A percentile compares a stretch with the other conserved stretches of the same genome.
Evolutionary conservation across 495 filamentous ascomycete genomes (phyloP).

Genomic region (Xeromyces bisporus): DNA sequence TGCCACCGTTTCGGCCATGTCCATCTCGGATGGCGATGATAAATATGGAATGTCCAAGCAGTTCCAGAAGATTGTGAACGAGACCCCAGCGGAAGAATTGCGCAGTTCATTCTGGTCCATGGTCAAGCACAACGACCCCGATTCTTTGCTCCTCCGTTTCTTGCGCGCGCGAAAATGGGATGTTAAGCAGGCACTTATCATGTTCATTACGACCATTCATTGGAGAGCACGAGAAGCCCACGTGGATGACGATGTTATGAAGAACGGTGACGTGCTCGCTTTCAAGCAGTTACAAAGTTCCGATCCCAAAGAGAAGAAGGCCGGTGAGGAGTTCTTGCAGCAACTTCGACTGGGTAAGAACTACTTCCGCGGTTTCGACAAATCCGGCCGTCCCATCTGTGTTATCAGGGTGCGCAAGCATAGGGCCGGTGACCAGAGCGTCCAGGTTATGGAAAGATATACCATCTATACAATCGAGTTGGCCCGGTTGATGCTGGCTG

Average conservation of each 20-base stretch:
- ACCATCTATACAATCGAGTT: slow-evolving; percentile 94
- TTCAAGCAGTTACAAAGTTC: slow-evolving; percentile 38
- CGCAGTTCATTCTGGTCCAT: slow-evolving; percentile 80
- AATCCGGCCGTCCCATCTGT: slow-evolving; percentile 73
- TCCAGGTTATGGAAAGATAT: slow-evolving; percentile 63
- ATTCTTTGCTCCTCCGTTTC: slow-evolving; percentile 75
- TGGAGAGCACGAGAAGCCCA: slow-evolving; percentile 72
- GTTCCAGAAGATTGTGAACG: slow-evolving; percentile 63
- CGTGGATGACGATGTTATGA: slow-evolving; percentile 76
- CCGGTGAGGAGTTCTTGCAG: slow-evolving; percentile 63
- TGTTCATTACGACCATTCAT: slow-evolving; percentile 86
- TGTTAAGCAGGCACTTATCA: slow-evolving; percentile 77
- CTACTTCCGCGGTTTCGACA: slow-evolving; percentile 78
- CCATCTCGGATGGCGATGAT: slow-evolving; percentile 50
- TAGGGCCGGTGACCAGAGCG: slow-evolving; percentile 62
- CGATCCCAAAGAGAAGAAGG: slow-evolving; percentile 41
- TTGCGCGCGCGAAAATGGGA: slow-evolving; percentile 93
- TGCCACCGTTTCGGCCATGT: slow-evolving; percentile 15
- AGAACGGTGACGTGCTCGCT: slow-evolving; percentile 53
- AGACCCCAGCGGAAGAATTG: slow-evolving; percentile 58
- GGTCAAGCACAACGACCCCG: slow-evolving; percentile 91
- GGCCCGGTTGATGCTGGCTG: slow-evolving; percentile 60
- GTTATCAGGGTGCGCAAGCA: slow-evolving; percentile 72
- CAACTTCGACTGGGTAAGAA: slow-evolving; percentile 91
- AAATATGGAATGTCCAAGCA: slow-evolving; percentile 86